These are phyloP conservation scores for Ophiocytium majus DNA, from an alignment of 352 stramenopile species.

Conservation along the genomic window DNA sequence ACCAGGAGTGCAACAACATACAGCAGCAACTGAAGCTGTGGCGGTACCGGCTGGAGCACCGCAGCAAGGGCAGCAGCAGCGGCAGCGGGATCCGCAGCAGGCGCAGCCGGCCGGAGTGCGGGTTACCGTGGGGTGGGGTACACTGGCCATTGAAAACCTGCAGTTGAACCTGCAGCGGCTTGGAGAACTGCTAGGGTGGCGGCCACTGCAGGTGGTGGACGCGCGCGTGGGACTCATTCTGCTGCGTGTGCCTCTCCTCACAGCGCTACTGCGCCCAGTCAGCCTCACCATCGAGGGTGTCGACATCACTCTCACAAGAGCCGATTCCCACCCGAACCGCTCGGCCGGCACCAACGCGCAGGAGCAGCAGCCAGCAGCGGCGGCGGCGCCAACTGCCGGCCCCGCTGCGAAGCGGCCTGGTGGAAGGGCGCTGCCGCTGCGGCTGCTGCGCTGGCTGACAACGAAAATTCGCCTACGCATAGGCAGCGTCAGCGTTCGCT, in stretches of 20 bases:
- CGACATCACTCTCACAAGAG: background rate
- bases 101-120: background rate
- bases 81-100: background rate
- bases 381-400: background rate
- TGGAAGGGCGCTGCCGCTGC: background rate
- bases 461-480: background rate
- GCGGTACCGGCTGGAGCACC: too few species aligned
- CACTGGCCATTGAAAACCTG: background rate
- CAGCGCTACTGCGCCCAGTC: background rate
- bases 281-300: background rate
- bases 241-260: background rate
- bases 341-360: background rate
- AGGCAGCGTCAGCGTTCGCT: background rate
- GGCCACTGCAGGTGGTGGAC: background rate
- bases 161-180: background rate
- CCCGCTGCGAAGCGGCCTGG: background rate
- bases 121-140: background rate
- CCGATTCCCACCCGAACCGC: too few species aligned
- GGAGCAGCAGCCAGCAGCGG: background rate
- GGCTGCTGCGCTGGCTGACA: conserved; percentile 3
- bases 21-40: too few species aligned
- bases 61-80: background rate
- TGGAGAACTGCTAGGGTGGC: background rate
- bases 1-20: too few species aligned
- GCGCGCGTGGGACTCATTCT: background rate